These are phyloP conservation scores for Beauveria sp. DNA, from an alignment of 2,329 filamentous ascomycete species.

Conservation along the genomic window DNA sequence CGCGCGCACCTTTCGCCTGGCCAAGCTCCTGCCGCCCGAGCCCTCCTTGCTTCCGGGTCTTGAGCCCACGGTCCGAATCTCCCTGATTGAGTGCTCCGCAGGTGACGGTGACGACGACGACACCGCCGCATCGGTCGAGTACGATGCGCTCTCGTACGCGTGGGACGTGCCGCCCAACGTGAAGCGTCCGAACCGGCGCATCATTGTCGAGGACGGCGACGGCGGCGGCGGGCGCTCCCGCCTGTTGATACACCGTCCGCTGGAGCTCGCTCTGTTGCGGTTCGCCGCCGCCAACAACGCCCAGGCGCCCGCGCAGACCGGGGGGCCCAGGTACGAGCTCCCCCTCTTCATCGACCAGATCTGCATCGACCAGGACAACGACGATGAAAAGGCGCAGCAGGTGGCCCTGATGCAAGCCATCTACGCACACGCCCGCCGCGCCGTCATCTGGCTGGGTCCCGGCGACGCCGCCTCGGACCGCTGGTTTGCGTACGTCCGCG, in stretches of 20 bases:
- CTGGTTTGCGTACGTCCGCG: conserved; percentile 16
- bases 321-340: background rate
- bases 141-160: conserved; percentile 25
- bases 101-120: background rate
- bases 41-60: conserved; percentile 15
- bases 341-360: conserved; percentile 25
- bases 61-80: conserved; percentile 19
- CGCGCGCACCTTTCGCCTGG: conserved; percentile 17
- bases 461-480: conserved; percentile 15
- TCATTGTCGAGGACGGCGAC: conserved; percentile 18
- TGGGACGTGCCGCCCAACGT: conserved; percentile 17
- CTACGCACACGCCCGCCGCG: conserved; percentile 17
- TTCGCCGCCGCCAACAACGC: conserved; percentile 9
- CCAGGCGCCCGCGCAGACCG: background rate
- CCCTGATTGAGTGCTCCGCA: conserved; percentile 19
- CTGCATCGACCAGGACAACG: conserved; percentile 23
- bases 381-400: conserved; percentile 19
- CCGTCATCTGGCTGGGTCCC: conserved; percentile 23
- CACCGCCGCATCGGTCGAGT: conserved; percentile 8
- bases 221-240: background rate
- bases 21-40: conserved; percentile 18
- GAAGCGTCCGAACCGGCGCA: conserved; percentile 16
- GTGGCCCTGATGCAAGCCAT: conserved; percentile 24
- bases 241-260: conserved; percentile 21
- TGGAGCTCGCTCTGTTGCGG: conserved; percentile 22